Evolutionary conservation across 176 grass and related monocot species (phyloP), one percentile per base, ranked within the genome.

Genomic region (Triticum turgidum): DNA sequence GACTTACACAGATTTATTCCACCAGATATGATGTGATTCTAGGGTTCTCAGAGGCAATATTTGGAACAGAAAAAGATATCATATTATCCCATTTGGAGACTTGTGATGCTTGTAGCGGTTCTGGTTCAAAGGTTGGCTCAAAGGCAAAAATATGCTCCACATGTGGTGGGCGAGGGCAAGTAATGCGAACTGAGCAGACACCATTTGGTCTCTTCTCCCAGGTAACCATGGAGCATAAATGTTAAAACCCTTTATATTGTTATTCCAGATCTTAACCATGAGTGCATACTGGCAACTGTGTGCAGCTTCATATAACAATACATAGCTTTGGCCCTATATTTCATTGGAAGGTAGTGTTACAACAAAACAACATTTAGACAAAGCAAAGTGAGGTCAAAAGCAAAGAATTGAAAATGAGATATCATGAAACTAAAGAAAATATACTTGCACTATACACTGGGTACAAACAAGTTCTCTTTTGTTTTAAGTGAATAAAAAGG

Each of bases 201-300:
- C 96, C 96, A 54, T 98, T 98, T 88, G 97, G 97, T 27, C 74
- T 98, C 73, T 98, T 98, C 86, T 98, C 97, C n/a, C 97, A 98
- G 92, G 97, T 98, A 89, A 79, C 11, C 64, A 74, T 79, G 86
- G 56, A 69, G 29, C 33, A 58, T 83, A 81, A 32, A 61, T 89
- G 38, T 72, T 45, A 73, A 41, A 59, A 54, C 3, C 7, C 32
- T 64, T 71, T 7, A 11, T 41, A 87, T 13, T 7, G 0, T 65
- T 44, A 32, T 72, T 78, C 5, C 1, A 54, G 51, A 82, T 38
- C 32, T 90, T 42, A 69, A 69, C 37, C 33, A 20, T 82, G 21
- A 47, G 49, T 20, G 29, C 35, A 78, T n/a, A 10, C 7, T 73
- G 33, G 24, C 38, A 20, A 56, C 33, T 44, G 25, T 65, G 18